Conservation (phyloP, 495 filamentous ascomycete species). For the Clohesyomyces aquaticus region DNA sequence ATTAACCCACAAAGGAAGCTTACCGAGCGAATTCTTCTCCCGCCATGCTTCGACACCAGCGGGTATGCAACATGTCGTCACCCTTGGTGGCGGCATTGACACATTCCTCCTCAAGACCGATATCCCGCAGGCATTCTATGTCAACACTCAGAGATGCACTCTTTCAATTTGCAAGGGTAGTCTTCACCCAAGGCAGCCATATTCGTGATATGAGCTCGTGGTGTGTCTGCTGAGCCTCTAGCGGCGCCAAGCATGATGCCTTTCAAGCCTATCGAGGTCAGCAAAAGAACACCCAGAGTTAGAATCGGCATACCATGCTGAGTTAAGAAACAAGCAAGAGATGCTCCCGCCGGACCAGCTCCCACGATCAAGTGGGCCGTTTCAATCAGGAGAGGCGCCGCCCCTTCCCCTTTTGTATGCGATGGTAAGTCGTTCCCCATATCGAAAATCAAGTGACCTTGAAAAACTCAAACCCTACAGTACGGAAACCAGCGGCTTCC, state of each 20-base stretch:
- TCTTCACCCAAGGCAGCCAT: conserved; percentile 58
- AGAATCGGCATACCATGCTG: background rate
- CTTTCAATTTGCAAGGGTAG: too few species aligned
- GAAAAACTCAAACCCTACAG: too few species aligned
- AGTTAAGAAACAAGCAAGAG: background rate
- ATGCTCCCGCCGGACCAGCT: background rate
- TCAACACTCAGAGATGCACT: conserved; percentile 12
- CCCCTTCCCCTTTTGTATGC: background rate
- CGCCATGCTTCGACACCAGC: background rate
- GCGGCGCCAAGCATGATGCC: conserved; percentile 55
- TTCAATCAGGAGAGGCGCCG: background rate
- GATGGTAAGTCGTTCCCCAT: background rate
- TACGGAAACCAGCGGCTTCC: too few species aligned
- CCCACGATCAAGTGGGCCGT: background rate
- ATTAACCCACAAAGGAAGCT: background rate
- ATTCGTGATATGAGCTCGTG: conserved; percentile 61
- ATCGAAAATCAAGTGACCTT: too few species aligned
- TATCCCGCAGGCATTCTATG: conserved; percentile 58
- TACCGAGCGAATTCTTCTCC: background rate
- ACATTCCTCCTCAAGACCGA: conserved; percentile 55
- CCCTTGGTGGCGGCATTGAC: conserved; percentile 47
- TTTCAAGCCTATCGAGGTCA: conserved; percentile 37
- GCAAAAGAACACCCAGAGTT: background rate
- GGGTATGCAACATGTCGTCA: conserved; percentile 11
- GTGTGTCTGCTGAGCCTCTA: conserved; percentile 55